Base-by-base conservation (phyloP, 768 basidiomycete genomes). In the Amanita thiersii region DNA sequence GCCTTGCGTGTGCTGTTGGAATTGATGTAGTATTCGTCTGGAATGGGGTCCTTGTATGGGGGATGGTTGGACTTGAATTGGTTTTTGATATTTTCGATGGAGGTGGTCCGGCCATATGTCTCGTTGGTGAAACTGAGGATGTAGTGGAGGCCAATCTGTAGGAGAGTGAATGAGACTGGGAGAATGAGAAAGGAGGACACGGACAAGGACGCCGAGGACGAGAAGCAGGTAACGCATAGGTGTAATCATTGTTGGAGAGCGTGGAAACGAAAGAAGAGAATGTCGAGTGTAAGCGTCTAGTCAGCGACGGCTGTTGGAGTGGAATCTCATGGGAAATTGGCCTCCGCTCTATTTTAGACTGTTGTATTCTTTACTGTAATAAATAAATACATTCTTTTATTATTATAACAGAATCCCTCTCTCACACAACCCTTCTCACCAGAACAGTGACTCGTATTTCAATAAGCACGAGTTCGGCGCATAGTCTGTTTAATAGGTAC, bases 81-180 rank as follows among this genome's bases (percentile, higher is more conserved):
- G 8, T 64, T 59, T 51, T 65, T 69, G 33, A 74, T 49, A 20
- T 51, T 56, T 1, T 63, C 62, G 24, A 82, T 39, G 3, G 79
- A 79, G 3, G 80, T 80, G 17, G 68, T 75, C 39, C 66, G 65
- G 28, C 77, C 75, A 48, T 85, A 85, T 37, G 65, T 69, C 51
- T 79, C 77, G 51, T 81, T 75, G 3, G 79, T 73, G 59, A 82
- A 70, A 56, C 67, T 77, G 39, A 83, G 67, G 46, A 82, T 76
- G 47, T 75, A 80, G 53, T 85, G 80, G 38, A 79, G 52, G 57
- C 68, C 64, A 38, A 75, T 68, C 72, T 74, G 43, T 36, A 24
- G 21, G 28, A n/a, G 23, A 19, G 42, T 26, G 17, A 40, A 19
- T 30, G 18, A 10, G 18, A 6, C 39, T 15, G 36, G 9, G 25